A percentile compares a stretch with the other conserved stretches of the same genome.
phyloP scores from a whole-genome alignment of 306 rosid genomes.

The Herpetospermum pedunculosum region DNA sequence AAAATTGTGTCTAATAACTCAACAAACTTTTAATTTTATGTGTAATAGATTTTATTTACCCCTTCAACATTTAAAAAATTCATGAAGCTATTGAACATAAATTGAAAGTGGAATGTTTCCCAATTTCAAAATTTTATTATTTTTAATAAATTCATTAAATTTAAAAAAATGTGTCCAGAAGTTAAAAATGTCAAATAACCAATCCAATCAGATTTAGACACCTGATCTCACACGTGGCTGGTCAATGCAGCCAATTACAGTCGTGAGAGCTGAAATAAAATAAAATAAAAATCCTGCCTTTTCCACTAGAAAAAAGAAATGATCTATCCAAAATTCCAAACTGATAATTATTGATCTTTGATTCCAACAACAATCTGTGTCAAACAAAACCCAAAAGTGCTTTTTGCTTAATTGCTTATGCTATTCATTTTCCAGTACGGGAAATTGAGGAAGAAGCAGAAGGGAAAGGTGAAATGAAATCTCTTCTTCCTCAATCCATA shows the following conservation, averaged over 20 bases:
- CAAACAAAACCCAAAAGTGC: background rate
- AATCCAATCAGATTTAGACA: background rate
- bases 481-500: background rate
- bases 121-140: no score
- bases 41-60: no score
- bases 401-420: background rate
- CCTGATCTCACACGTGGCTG: background rate
- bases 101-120: no score
- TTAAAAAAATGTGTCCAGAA: no score
- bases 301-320: background rate
- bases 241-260: background rate
- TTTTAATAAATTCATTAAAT: no score
- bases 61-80: no score
- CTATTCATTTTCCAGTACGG: background rate
- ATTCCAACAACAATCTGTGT: slow-evolving; percentile 2
- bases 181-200: no score
- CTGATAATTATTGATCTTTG: background rate
- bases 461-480: slow-evolving; percentile 2
- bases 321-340: background rate
- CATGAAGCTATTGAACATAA: no score
- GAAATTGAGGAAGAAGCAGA: background rate
- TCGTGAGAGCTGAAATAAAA: background rate
- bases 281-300: background rate
- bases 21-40: no score
- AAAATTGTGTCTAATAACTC: no score